These are phyloP conservation scores for Hypericum perforatum DNA, from an alignment of 345 rosid species.

Conservation along the genomic window DNA sequence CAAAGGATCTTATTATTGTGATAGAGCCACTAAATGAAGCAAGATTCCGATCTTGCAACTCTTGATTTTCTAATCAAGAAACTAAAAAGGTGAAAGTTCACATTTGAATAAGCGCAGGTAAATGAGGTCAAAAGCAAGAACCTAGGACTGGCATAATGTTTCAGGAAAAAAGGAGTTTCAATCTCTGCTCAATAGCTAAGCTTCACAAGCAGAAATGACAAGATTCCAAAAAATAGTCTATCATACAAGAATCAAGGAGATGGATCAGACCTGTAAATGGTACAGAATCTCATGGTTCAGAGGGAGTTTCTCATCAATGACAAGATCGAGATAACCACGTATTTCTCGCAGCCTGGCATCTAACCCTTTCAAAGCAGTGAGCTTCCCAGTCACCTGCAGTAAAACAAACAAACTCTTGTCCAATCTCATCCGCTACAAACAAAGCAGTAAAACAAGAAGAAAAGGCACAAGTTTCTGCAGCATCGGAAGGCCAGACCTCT, in stretches of 20 bases:
- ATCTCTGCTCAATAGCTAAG: background rate
- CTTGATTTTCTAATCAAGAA: no score
- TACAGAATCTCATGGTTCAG: constrained; percentile 66
- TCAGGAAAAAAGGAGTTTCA: no score
- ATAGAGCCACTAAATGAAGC: no score
- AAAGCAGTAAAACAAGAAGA: background rate
- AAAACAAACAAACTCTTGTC: background rate
- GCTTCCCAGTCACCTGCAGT: constrained; percentile 59
- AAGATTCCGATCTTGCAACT: no score
- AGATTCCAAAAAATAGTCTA: background rate
- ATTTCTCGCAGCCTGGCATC: constrained; percentile 68
- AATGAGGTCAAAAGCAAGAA: no score
- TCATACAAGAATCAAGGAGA: background rate
- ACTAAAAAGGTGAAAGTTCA: no score
- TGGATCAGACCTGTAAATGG: constrained; percentile 54
- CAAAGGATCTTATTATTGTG: no score
- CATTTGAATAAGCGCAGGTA: no score
- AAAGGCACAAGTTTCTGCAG: no score
- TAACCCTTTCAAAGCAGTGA: constrained; percentile 66
- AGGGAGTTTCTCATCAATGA: constrained; percentile 62
- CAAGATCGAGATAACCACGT: constrained; percentile 61
- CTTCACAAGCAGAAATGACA: background rate
- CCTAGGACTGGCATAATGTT: no score
- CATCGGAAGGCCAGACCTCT: constrained; percentile 33
- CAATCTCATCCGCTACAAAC: background rate